Evolutionary conservation across 805 yeast genomes (phyloP), one percentile per base, ranked within the genome.

Genomic region (Danielia reshetovae): DNA sequence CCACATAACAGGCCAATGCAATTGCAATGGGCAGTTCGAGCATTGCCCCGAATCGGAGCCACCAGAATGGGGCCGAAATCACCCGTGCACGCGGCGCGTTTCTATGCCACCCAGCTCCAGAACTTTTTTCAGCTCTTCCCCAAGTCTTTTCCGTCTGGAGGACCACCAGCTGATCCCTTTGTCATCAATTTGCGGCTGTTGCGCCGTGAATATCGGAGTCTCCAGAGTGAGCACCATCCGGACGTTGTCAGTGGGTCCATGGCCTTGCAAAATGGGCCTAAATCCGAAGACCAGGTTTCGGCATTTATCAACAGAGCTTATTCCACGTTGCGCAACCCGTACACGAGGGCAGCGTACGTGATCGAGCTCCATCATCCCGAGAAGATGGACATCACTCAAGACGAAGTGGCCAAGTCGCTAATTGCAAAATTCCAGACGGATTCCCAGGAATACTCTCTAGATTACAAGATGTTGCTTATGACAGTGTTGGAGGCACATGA

Each of bases 401-500:
- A 89, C 46, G 79, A 76, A 5, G 56, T 54, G 2, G 54, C 70
- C 43, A 66, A 57, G 57, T 55, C 49, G 30, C 59, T 60, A 41
- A 77, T 66, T 46, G 67, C 62, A 31, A 61, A 59, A 31, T 75
- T 59, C 23, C 70, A 66, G 43, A 25, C 42, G 3, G 35, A 46
- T 5, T 57, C 63, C 1, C 53, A 54, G n/a, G 61, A 57, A 24
- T 48, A 46, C n/a, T 44, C 64, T 8, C 36, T 61, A 27, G 60
- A 56, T 23, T 67, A 77, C 40, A 77, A 80, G 38, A 72, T 65
- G 11, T 62, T 85, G 51, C 61, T 90, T 26, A 75, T 86, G 81
- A 76, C 77, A 28, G 83, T 90, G 15, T 65, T 90, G 60, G 94
- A 87, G 45, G 77, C 86, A 4, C 93, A 89, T 54, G 98, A 90